Evolutionary conservation across 306 rosid genomes (phyloP).

Genomic region (Sicyos baderoa): DNA sequence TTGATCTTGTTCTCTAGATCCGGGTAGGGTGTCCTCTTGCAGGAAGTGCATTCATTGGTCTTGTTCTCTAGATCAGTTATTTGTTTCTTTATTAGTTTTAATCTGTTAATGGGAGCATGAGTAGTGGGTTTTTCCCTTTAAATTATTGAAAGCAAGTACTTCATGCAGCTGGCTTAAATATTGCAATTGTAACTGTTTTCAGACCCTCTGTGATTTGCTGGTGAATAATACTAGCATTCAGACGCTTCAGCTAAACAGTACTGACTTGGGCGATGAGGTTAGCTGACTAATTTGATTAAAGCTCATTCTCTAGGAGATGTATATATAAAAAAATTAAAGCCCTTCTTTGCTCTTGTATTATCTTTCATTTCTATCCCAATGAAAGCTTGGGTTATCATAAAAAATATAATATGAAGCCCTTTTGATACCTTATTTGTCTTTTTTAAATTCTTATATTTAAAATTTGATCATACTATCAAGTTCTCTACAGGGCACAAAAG

Average conservation of each 20-base stretch:
- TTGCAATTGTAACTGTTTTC: slow-evolving; percentile 32
- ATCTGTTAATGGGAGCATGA: neutral
- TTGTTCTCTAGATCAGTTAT: neutral
- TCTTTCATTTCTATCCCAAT: too few relatives aligned
- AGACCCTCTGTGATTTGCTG: slow-evolving; percentile 74
- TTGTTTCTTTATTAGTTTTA: neutral
- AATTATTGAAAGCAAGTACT: neutral
- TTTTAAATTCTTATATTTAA: neutral
- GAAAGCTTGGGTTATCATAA: neutral
- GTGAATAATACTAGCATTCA: slow-evolving; percentile 60
- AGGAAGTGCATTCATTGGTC: neutral
- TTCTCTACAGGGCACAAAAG: slow-evolving; percentile 74
- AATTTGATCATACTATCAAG: neutral
- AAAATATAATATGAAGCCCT: neutral
- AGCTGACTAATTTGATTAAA: slow-evolving; percentile 29
- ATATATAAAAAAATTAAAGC: neutral
- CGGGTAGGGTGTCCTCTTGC: neutral
- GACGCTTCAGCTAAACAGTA: slow-evolving; percentile 83
- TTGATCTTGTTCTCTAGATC: slow-evolving; percentile 4
- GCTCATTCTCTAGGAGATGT: neutral
- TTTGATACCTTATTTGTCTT: neutral
- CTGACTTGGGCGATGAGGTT: slow-evolving; percentile 94
- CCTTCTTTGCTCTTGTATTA: too few relatives aligned
- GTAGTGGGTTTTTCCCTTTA: neutral
- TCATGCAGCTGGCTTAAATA: slow-evolving; percentile 7